Evolutionary conservation across 495 filamentous ascomycete genomes (phyloP), one percentile per base, ranked within the genome.

Genomic region (Hyaloscypha variabilis): DNA sequence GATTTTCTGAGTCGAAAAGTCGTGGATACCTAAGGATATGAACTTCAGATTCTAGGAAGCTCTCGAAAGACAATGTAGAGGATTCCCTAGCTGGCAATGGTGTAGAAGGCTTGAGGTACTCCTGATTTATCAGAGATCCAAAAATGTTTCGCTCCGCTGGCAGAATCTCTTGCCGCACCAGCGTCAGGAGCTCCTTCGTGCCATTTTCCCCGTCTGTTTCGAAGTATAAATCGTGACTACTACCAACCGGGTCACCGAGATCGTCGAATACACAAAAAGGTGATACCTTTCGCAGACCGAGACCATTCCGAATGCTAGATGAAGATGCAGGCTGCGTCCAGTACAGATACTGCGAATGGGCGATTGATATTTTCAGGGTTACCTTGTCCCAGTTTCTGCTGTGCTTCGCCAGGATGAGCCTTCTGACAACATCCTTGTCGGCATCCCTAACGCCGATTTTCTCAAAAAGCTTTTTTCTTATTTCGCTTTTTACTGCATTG

Each of bases 71-170:
- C 28, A 59, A 54, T 31, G 42, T 19, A 3, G 21, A 6, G 21
- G 51, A 53, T 5, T 19, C 6, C n/a, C n/a, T n/a, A n/a, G n/a
- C n/a, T n/a, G n/a, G n/a, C n/a, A n/a, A n/a, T n/a, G n/a, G n/a
- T n/a, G n/a, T n/a, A n/a, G n/a, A n/a, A n/a, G n/a, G n/a, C 17
- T 34, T 34, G 46, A 54, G 42, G n/a, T 63, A 63, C 42, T 39
- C 1, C 0, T 59, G 24, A 29, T 59, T 59, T 31, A 59, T 59
- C 2, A 31, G 39, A 34, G 31, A 46, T 0, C 34, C 31, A 23
- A 46, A 59, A 34, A 34, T 24, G 1, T 31, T 4, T 26, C 8
- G 26, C 30, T 60, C 14, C n/a, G 6, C 14, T 28, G 51, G 11
- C 5, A 5, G 49, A 52, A 1, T 54, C 1, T 54, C 51, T 54